phyloP scores from a whole-genome alignment of 106 monocot species.

The Acorus gramineus region DNA sequence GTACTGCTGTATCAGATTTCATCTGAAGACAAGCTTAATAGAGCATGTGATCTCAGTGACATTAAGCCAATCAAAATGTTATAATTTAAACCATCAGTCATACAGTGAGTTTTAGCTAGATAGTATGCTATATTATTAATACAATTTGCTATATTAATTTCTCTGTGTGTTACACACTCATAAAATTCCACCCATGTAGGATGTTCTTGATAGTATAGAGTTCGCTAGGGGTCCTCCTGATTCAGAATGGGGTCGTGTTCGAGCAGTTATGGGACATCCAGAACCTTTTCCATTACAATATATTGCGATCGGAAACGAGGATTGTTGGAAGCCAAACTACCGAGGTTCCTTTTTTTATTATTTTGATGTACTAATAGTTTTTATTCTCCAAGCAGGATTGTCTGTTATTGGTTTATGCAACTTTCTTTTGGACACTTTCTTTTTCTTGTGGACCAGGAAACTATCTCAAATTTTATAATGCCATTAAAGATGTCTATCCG shows the following conservation, averaged over 20 bases:
- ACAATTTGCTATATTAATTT: neutral
- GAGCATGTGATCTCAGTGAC: too few relatives aligned
- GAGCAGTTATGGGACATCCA: conserved; percentile 76
- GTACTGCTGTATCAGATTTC: too few relatives aligned
- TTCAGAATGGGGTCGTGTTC: conserved; percentile 77
- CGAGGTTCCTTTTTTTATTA: too few relatives aligned
- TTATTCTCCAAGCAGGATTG: neutral
- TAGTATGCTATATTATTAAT: neutral
- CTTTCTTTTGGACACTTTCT: neutral
- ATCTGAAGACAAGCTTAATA: too few relatives aligned
- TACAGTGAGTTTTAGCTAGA: too few relatives aligned
- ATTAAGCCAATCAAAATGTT: too few relatives aligned
- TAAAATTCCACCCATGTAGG: conserved; percentile 20
- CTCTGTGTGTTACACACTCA: neutral
- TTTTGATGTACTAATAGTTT: too few relatives aligned
- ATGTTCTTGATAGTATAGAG: conserved; percentile 69
- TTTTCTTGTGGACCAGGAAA: conserved; percentile 45
- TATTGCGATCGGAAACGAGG: conserved; percentile 84
- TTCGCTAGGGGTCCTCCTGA: conserved; percentile 67
- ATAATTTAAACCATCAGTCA: too few relatives aligned
- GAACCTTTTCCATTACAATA: conserved; percentile 76
- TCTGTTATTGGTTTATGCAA: neutral
- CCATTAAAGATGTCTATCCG: conserved; percentile 72
- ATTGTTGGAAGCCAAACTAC: conserved; percentile 68
- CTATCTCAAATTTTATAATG: conserved; percentile 72